Conservation (phyloP, 805 yeast species). For the Candida hispaniensis region DNA sequence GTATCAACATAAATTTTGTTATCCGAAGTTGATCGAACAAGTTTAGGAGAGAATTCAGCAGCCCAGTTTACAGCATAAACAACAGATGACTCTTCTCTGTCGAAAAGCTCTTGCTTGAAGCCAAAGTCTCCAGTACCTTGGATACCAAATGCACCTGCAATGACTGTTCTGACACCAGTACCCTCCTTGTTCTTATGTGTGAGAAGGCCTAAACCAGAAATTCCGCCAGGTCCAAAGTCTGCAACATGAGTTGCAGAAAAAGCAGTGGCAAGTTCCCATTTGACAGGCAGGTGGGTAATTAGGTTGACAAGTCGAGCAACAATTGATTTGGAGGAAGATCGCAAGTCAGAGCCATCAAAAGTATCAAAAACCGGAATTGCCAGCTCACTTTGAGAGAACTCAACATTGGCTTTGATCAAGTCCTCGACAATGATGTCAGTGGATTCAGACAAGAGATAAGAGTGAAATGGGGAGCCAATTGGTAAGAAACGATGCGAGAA, state of each 20-base stretch:
- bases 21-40: slow-evolving; percentile 54
- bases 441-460: slow-evolving; percentile 69
- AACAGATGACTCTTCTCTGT: slow-evolving; percentile 49
- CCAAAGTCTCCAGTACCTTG: slow-evolving; percentile 73
- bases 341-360: slow-evolving; percentile 69
- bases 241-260: slow-evolving; percentile 77
- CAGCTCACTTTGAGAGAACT: slow-evolving; percentile 45
- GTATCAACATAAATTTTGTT: slow-evolving; percentile 84
- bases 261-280: slow-evolving; percentile 87
- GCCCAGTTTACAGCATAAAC: slow-evolving; percentile 89
- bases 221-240: slow-evolving; percentile 99
- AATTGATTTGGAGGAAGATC: slow-evolving; percentile 42
- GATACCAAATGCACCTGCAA: slow-evolving; percentile 89
- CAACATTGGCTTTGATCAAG: slow-evolving; percentile 46
- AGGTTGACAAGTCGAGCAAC: slow-evolving; percentile 64
- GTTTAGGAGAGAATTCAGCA: slow-evolving; percentile 73
- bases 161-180: slow-evolving; percentile 87
- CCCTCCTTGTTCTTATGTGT: slow-evolving; percentile 98
- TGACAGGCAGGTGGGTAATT: slow-evolving; percentile 80
- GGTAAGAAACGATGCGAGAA: slow-evolving; percentile 91
- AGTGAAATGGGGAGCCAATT: slow-evolving; percentile 94
- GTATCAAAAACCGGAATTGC: slow-evolving; percentile 89
- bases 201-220: slow-evolving; percentile 89
- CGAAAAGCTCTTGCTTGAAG: slow-evolving; percentile 89
- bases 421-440: slow-evolving; percentile 57